Base-by-base conservation (phyloP, 2,329 filamentous ascomycete species). In the Botrytis paeoniae region DNA sequence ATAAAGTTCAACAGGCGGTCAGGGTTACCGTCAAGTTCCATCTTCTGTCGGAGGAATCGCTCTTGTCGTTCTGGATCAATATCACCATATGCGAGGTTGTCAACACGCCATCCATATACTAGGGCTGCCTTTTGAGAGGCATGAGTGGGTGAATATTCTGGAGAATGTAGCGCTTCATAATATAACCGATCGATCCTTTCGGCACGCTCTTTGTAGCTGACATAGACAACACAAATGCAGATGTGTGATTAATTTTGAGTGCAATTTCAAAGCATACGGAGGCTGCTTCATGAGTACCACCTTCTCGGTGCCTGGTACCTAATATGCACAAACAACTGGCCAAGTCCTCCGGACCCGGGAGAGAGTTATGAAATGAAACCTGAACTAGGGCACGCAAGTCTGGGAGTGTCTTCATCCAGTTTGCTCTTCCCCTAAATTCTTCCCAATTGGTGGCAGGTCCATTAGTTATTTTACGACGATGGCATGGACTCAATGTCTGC, bases 401-500 rank as follows among this genome's bases (percentile, higher is more conserved):
- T 1, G 65, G 48, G 8, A 68, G 65, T 41, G 65, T 68, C 48
- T 68, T 68, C 65, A 68, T 68, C 65, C 65, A 68, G 54, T 68
- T 68, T 68, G 65, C 65, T n/a, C 65, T 41, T n/a, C 65, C 65
- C 37, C 35, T 68, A 10, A 68, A 68, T 57, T 68, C 65, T 57
- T 57, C 48, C 48, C 65, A 68, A 25, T 68, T 18, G 18, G 65
- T 68, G 18, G 48, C 35, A 5, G 65, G 65, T 5, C 48, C 64
- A 57, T 68, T 68, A 2, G 41, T 68, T 1, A 68, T 68, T 57
- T 32, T 41, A 41, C 64, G 64, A 25, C 48, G 64, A 35, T 68
- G 64, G 54, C 64, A 57, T 22, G 39, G 29, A 41, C 48, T 68
- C 35, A 68, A 68, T 41, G n/a, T 68, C 35, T 68, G 64, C 9